A percentile compares a stretch with the other conserved stretches of the same genome.
Conservation (phyloP, 768 basidiomycete genomes). For the Tylopilus cervinicoccineus region DNA sequence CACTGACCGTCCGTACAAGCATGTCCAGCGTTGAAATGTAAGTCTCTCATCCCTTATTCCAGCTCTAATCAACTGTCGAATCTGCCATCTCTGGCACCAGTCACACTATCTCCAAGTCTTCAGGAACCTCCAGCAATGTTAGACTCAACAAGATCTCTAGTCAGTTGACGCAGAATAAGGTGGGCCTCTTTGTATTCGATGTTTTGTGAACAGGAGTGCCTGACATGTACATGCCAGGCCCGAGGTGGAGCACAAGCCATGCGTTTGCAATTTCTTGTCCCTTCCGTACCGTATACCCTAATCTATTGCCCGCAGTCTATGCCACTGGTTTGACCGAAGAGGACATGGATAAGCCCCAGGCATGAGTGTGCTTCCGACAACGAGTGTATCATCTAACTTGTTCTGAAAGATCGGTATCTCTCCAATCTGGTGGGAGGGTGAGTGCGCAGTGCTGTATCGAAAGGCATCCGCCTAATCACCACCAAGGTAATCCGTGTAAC, state of each 20-base stretch:
- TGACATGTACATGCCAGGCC: conserved; percentile 31
- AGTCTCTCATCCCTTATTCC: conserved; percentile 15
- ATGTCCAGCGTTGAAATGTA: conserved; percentile 67
- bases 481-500: conserved; percentile 81
- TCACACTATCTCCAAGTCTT: conserved; percentile 19
- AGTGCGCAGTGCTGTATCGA: not conserved
- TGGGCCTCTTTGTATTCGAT: conserved; percentile 22
- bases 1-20: conserved; percentile 1
- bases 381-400: conserved; percentile 5
- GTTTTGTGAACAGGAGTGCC: not conserved
- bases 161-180: conserved; percentile 76
- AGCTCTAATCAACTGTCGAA: not conserved
- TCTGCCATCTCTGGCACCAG: not conserved
- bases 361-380: conserved; percentile 23
- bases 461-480: not conserved
- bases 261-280: conserved; percentile 48
- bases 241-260: conserved; percentile 83
- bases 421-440: conserved; percentile 91
- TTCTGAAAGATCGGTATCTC: conserved; percentile 73
- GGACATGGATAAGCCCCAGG: conserved; percentile 85
- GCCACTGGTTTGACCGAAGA: conserved; percentile 72
- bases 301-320: conserved; percentile 45
- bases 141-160: conserved; percentile 74
- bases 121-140: conserved; percentile 30
- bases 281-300: not conserved